These are phyloP conservation scores for Fusarium sp. DNA, from an alignment of 2,329 filamentous ascomycete species.

Conservation along the genomic window DNA sequence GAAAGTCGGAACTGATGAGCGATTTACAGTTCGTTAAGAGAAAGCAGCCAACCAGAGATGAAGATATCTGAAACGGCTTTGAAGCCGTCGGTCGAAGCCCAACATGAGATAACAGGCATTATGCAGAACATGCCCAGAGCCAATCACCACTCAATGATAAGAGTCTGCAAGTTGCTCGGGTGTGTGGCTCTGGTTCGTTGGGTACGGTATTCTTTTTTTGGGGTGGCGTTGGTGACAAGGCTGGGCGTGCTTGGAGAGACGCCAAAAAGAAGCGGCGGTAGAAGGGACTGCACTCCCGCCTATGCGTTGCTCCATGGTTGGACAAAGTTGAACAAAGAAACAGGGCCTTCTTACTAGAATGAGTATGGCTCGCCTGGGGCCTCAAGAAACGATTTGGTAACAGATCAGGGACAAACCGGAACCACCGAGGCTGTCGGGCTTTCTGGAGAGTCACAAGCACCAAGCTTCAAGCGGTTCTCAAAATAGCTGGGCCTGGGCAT, in stretches of 20 bases:
- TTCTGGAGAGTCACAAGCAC: conserved; percentile 31
- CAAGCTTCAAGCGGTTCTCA: conserved; percentile 17
- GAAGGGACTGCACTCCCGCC: conserved; percentile 22
- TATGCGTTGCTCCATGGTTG: conserved; percentile 30
- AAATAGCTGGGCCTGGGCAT: conserved; percentile 31
- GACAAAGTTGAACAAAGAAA: conserved; percentile 36
- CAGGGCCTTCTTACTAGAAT: conserved; percentile 35
- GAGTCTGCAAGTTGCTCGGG: conserved; percentile 32
- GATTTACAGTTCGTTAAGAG: conserved; percentile 40
- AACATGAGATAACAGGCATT: conserved; percentile 51
- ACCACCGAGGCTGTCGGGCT: conserved; percentile 31
- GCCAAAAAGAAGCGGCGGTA: conserved; percentile 33
- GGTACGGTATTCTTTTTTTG: conserved; percentile 39
- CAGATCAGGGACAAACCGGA: conserved; percentile 45
- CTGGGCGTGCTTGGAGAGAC: conserved; percentile 32
- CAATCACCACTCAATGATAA: conserved; percentile 51
- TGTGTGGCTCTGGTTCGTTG: conserved; percentile 33
- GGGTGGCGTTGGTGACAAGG: conserved; percentile 36
- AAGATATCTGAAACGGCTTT: conserved; percentile 38
- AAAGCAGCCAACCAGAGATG: conserved; percentile 21
- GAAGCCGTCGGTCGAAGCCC: conserved; percentile 26
- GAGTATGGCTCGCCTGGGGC: conserved; percentile 34
- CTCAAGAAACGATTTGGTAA: conserved; percentile 48
- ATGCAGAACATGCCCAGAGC: conserved; percentile 48
- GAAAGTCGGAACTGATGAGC: conserved; percentile 42